phyloP scores from a whole-genome alignment of 1,284 basidiomycete species.

The Ganoderma resinaceum region DNA sequence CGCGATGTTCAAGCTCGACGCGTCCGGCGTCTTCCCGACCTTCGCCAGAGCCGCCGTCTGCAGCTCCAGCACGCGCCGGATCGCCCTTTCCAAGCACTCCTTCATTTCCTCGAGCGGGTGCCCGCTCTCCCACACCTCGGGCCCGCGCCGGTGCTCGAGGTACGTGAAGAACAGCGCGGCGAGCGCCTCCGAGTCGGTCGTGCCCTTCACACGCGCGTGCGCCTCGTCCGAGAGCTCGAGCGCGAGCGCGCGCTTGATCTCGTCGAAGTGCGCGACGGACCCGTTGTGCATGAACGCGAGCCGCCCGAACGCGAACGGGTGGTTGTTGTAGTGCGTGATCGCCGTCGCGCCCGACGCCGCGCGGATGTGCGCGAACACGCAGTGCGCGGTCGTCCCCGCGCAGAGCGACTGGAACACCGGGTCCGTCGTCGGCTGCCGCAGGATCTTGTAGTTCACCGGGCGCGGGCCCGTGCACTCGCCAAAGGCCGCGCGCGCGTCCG shows the following conservation, averaged over 20 bases:
- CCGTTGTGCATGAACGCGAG: slow-evolving; percentile 50
- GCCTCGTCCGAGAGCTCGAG: slow-evolving; percentile 37
- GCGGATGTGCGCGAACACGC: slow-evolving; percentile 46
- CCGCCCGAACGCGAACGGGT: slow-evolving; percentile 48
- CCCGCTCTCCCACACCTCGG: slow-evolving; percentile 36
- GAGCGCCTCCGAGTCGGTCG: slow-evolving; percentile 48
- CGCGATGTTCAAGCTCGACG: slow-evolving; percentile 43
- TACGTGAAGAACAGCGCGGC: slow-evolving; percentile 46
- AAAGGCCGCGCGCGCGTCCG: slow-evolving; percentile 36
- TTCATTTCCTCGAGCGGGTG: slow-evolving; percentile 43
- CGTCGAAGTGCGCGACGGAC: slow-evolving; percentile 40
- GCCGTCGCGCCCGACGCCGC: slow-evolving; percentile 39
- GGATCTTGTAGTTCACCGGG: slow-evolving; percentile 43
- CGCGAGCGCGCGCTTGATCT: slow-evolving; percentile 36
- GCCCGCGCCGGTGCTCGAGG: slow-evolving; percentile 38
- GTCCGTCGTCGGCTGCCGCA: slow-evolving; percentile 44
- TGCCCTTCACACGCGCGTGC: slow-evolving; percentile 41
- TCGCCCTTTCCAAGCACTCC: slow-evolving; percentile 39
- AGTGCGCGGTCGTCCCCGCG: slow-evolving; percentile 39
- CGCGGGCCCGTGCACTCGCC: slow-evolving; percentile 39
- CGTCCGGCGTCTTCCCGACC: slow-evolving; percentile 25
- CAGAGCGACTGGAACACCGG: slow-evolving; percentile 42
- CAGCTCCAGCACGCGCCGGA: slow-evolving; percentile 37
- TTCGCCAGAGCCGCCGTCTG: slow-evolving; percentile 32
- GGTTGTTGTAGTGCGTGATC: slow-evolving; percentile 44